phyloP scores from a whole-genome alignment of 176 grass and related monocot genomes.

The Guadua angustifolia region DNA sequence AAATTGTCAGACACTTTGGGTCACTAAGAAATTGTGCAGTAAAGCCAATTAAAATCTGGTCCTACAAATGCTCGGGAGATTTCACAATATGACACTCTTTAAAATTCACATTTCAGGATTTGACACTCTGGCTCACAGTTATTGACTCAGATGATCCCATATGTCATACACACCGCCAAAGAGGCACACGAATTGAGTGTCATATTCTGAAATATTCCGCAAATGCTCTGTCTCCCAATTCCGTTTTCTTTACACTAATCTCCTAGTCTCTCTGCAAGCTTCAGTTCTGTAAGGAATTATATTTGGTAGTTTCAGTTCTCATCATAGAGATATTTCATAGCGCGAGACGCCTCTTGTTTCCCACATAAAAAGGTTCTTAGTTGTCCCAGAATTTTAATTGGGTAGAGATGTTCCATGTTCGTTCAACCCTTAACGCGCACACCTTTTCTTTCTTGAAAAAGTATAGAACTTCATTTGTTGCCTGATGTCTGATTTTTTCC shows the following conservation, averaged over 20 bases:
- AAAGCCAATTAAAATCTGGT: not conserved
- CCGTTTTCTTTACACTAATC: not conserved
- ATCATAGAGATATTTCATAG: not conserved
- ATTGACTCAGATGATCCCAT: no score
- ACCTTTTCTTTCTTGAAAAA: not conserved
- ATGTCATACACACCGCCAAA: no score
- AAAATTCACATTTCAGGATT: no score
- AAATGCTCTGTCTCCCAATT: not conserved
- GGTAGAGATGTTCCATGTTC: not conserved
- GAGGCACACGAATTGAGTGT: no score
- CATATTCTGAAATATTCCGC: not conserved
- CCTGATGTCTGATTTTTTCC: not conserved
- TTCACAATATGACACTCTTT: no score
- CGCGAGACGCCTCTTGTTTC: not conserved
- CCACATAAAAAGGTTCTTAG: not conserved
- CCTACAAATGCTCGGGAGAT: no score
- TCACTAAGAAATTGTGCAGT: not conserved
- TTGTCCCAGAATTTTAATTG: not conserved
- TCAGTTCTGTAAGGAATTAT: not conserved
- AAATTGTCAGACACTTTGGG: not conserved
- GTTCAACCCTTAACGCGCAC: not conserved
- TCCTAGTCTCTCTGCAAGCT: not conserved
- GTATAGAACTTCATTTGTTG: not conserved
- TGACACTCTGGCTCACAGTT: no score
- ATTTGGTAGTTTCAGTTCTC: not conserved